Evolutionary conservation across 2,329 filamentous ascomycete genomes (phyloP).

Genomic region (Leptographium flavum): DNA sequence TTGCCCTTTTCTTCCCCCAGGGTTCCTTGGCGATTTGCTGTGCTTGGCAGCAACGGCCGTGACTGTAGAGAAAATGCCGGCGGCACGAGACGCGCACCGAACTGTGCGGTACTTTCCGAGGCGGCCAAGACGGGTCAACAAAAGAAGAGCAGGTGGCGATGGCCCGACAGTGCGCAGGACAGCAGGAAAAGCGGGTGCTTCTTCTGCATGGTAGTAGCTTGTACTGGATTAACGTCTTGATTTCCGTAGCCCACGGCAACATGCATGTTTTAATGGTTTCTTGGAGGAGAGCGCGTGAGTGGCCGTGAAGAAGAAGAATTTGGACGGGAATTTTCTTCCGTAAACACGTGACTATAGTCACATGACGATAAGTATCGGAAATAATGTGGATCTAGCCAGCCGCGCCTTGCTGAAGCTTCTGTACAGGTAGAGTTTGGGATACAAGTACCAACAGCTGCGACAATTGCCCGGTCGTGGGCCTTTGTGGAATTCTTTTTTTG

Average conservation of each 20-base stretch:
- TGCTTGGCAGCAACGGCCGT: background rate
- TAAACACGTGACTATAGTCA: too few species aligned
- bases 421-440: background rate
- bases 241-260: constrained; percentile 3
- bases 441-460: background rate
- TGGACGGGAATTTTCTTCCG: too few species aligned
- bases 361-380: too few species aligned
- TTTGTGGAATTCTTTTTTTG: too few species aligned
- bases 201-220: constrained; percentile 8
- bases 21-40: constrained; percentile 4
- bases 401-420: background rate
- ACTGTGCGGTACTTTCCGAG: background rate
- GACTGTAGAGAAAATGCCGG: too few species aligned
- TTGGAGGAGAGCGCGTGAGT: too few species aligned
- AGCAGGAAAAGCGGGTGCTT: constrained; percentile 7
- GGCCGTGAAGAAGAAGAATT: too few species aligned
- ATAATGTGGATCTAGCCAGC: too few species aligned
- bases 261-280: background rate
- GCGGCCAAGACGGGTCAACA: background rate
- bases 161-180: background rate
- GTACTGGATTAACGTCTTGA: constrained; percentile 6
- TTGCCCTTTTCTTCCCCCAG: constrained; percentile 8
- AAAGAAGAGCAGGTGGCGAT: background rate
- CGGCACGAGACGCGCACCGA: background rate
- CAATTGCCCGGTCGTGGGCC: background rate